Evolutionary conservation across 2,329 filamentous ascomycete genomes (phyloP).

Genomic region (Anthostomella pinea): DNA sequence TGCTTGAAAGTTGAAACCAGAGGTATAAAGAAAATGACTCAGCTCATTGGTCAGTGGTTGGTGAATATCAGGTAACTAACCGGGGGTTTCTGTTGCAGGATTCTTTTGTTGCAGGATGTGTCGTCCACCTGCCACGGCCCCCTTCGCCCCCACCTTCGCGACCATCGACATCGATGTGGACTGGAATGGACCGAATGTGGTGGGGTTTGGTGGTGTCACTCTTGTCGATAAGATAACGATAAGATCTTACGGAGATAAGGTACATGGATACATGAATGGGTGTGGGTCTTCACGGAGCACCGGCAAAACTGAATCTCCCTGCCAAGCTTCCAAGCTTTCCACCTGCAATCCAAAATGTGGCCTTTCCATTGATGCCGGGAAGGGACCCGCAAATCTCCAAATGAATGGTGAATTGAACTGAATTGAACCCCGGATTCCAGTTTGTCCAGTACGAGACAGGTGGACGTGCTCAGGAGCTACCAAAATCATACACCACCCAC

Average conservation of each 20-base stretch:
- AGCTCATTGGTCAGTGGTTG: conserved; percentile 23
- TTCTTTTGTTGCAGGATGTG: conserved; percentile 5
- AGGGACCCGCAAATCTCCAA: too few relatives aligned
- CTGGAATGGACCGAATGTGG: too few relatives aligned
- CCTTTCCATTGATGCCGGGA: too few relatives aligned
- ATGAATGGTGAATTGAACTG: conserved; percentile 18
- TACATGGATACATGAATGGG: neutral
- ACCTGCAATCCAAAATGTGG: conserved; percentile 32
- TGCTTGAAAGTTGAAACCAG: conserved; percentile 2
- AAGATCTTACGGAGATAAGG: neutral
- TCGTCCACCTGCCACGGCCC: too few relatives aligned
- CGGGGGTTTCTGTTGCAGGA: conserved; percentile 2
- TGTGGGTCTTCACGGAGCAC: neutral
- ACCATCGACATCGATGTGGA: too few relatives aligned
- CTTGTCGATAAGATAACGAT: neutral
- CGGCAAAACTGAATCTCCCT: conserved; percentile 20
- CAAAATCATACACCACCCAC: conserved; percentile 8
- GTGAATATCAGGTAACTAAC: neutral
- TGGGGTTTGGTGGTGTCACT: neutral
- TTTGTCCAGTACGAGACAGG: conserved; percentile 30
- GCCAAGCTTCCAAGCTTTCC: too few relatives aligned
- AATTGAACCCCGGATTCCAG: conserved; percentile 34
- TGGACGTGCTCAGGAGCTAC: conserved; percentile 26
- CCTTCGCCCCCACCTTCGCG: neutral
- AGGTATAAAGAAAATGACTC: conserved; percentile 18